Base-by-base conservation (phyloP, 345 rosid species). In the Rhodamnia rubescens region DNA sequence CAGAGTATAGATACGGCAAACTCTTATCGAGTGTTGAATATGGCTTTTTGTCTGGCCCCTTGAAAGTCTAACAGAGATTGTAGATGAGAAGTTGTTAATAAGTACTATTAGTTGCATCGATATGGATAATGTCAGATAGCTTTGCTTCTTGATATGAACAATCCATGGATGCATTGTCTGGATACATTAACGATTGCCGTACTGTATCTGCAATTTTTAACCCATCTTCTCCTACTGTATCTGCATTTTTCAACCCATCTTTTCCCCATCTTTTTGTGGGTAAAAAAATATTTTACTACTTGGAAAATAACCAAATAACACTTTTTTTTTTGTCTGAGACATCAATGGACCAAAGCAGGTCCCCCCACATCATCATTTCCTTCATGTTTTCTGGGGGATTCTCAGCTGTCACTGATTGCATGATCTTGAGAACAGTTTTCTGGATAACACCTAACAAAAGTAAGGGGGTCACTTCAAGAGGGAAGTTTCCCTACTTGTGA, bases 21-120 rank as follows among this genome's bases (percentile, higher is more conserved):
- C 44, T 64, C 24, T 32, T 16, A 16, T 32, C 0, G 4, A 0
- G 22, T 0, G 0, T 32, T 32, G 44, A 64, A 32, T 2, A 29
- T 16, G 75, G 4, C 24, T 2, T 5, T 64, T 16, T 64, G 50
- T 47, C 50, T 47, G 50, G 11, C 50, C 50, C 11, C 50, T 47
- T 47, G 11, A 47, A 47, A 47, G 10, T 47, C 50, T 47, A 47
- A 4, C 50, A 47, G 50, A 47, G 50, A 8, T 61, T 3, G 75
- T 64, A 11, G 7, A 1, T 32, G 24, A 44, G 18, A 22, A 11
- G 24, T 8, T 64, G 18, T 32, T 6, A 61, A 27, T 8, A 64
- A 32, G 75, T 64, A 4, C 18, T 11, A 64, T 18, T 16, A 32
- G 12, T 18, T 40, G 24, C 1, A 40, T 64, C 75, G 16, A 64